These are phyloP conservation scores for Fusarium nodosum DNA, from an alignment of 2,329 filamentous ascomycete genomes.

Conservation along the genomic window DNA sequence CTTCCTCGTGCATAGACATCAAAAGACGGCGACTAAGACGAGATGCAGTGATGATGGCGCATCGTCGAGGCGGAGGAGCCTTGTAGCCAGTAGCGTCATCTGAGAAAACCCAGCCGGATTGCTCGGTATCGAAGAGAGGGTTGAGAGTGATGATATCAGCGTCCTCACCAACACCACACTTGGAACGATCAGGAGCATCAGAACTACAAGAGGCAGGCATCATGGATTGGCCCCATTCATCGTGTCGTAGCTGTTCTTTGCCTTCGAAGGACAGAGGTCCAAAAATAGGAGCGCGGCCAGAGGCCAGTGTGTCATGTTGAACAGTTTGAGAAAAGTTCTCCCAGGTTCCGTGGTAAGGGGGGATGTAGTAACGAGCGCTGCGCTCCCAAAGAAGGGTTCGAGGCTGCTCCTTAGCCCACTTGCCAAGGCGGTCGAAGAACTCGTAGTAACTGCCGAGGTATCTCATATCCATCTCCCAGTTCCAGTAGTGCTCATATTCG, in stretches of 20 bases:
- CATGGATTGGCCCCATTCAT: conserved; percentile 65
- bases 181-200: conserved; percentile 60
- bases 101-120: conserved; percentile 80
- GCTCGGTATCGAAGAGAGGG: conserved; percentile 78
- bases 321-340: conserved; percentile 78
- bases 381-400: conserved; percentile 83
- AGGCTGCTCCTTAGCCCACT: conserved; percentile 77
- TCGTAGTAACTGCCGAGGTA: conserved; percentile 78
- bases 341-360: conserved; percentile 76
- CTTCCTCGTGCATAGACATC: conserved; percentile 81
- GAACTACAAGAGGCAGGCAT: conserved; percentile 69
- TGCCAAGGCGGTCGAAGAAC: conserved; percentile 75
- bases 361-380: conserved; percentile 81
- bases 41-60: conserved; percentile 78
- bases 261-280: conserved; percentile 72
- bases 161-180: conserved; percentile 78
- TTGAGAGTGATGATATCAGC: conserved; percentile 84
- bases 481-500: conserved; percentile 77
- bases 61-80: conserved; percentile 74
- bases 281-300: conserved; percentile 72
- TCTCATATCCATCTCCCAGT: conserved; percentile 78
- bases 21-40: conserved; percentile 76
- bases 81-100: conserved; percentile 79
- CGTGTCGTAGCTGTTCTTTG: conserved; percentile 62
- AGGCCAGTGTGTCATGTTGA: conserved; percentile 68